phyloP scores from a whole-genome alignment of 768 basidiomycete genomes.

The Pulveroboletus sp. region DNA sequence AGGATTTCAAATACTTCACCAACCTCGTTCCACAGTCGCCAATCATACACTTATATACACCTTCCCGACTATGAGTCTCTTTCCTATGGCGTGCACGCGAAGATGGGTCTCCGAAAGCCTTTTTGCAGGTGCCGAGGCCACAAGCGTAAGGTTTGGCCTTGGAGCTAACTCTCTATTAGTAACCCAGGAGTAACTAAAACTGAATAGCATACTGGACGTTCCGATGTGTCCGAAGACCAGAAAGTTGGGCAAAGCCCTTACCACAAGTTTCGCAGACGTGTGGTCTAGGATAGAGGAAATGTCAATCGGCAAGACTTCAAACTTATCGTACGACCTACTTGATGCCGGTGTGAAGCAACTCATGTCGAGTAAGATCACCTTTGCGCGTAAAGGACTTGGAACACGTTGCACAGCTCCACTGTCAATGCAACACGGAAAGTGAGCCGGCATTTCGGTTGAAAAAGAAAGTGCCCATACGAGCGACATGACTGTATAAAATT shows the following conservation, averaged over 20 bases:
- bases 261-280: constrained; percentile 50
- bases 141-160: constrained; percentile 53
- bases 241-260: constrained; percentile 56
- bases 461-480: constrained; percentile 13
- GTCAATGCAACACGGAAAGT: background rate
- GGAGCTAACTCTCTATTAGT: constrained; percentile 38
- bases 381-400: constrained; percentile 50
- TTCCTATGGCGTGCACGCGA: constrained; percentile 63
- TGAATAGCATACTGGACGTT: constrained; percentile 59
- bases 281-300: constrained; percentile 42
- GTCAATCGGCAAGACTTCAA: background rate
- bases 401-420: constrained; percentile 46
- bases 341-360: constrained; percentile 44
- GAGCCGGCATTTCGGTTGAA: background rate
- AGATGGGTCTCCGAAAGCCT: constrained; percentile 66
- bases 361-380: constrained; percentile 61
- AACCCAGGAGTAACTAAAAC: background rate
- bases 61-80: constrained; percentile 49
- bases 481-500: constrained; percentile 16
- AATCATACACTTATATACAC: constrained; percentile 45
- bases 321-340: constrained; percentile 37
- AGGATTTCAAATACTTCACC: constrained; percentile 1
- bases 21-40: constrained; percentile 49
- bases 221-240: constrained; percentile 59
- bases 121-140: constrained; percentile 41